phyloP scores from a whole-genome alignment of 148 eudicot genomes.

The Vaccinium darrowii region DNA sequence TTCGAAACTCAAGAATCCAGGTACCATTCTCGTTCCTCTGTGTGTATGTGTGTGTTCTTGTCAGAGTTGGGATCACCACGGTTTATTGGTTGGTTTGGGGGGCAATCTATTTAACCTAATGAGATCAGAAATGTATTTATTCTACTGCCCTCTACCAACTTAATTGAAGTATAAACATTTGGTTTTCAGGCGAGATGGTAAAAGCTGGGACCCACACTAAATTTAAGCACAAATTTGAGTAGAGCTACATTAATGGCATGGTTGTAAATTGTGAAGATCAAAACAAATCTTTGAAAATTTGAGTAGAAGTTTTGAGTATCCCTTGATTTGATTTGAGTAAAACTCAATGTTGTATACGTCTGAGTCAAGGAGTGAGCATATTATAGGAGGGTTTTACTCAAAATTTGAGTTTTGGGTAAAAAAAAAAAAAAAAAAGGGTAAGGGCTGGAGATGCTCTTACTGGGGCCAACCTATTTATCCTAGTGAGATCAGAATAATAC shows the following conservation, averaged over 20 bases:
- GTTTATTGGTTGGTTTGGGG: no score
- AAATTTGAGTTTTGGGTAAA: background rate
- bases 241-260: background rate
- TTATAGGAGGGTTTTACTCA: background rate
- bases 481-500: background rate
- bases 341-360: background rate
- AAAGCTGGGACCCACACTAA: no score
- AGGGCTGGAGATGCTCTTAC: background rate
- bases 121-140: no score
- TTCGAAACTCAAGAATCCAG: constrained; percentile 84
- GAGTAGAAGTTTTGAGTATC: no score
- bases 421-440: background rate
- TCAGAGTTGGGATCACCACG: no score
- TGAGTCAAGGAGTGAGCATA: background rate
- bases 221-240: background rate
- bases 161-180: no score
- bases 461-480: background rate
- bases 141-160: no score
- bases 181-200: no score
- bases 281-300: background rate
- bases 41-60: background rate
- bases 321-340: background rate
- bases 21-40: constrained; percentile 26
- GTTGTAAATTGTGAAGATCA: background rate
- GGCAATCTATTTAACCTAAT: no score